These are phyloP conservation scores for Diospyros kaki DNA, from an alignment of 148 eudicot species.

Conservation along the genomic window DNA sequence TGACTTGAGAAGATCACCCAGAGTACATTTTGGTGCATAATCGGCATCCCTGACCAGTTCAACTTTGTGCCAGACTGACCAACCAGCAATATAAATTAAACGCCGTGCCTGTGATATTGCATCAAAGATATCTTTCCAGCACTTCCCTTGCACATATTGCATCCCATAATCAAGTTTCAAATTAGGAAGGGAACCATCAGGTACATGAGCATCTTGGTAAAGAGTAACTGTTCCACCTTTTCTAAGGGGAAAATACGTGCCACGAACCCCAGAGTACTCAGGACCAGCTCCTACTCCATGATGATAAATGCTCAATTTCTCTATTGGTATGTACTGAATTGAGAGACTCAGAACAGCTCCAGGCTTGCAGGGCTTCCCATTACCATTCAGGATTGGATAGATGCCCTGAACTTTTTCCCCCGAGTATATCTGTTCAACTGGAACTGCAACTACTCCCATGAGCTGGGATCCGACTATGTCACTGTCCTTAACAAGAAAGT, in stretches of 20 bases:
- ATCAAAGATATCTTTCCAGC: constrained; percentile 80
- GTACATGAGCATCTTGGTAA: constrained; percentile 97
- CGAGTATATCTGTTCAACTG: constrained; percentile 54
- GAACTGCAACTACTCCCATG: constrained; percentile 72
- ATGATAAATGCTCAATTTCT: constrained; percentile 54
- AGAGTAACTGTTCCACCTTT: constrained; percentile 80
- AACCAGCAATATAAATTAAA: constrained; percentile 82
- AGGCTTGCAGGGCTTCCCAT: constrained; percentile 71
- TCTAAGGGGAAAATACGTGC: constrained; percentile 85
- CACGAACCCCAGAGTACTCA: constrained; percentile 66
- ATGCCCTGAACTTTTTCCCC: constrained; percentile 57
- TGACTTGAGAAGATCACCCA: constrained; percentile 83
- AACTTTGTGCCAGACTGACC: constrained; percentile 97
- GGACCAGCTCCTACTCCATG: constrained; percentile 92
- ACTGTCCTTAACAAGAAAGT: constrained; percentile 83
- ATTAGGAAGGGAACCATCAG: constrained; percentile 66
- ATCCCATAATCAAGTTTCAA: constrained; percentile 47
- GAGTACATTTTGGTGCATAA: constrained; percentile 31
- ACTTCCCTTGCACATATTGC: constrained; percentile 78
- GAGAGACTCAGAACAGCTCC: constrained; percentile 80
- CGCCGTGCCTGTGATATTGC: constrained; percentile 75
- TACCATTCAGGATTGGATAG: constrained; percentile 55
- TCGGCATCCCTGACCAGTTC: constrained; percentile 57
- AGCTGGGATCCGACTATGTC: constrained; percentile 91
- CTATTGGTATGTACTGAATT: constrained; percentile 64